Base-by-base conservation (phyloP, 805 yeast genomes). In the Starmerella powellii region DNA sequence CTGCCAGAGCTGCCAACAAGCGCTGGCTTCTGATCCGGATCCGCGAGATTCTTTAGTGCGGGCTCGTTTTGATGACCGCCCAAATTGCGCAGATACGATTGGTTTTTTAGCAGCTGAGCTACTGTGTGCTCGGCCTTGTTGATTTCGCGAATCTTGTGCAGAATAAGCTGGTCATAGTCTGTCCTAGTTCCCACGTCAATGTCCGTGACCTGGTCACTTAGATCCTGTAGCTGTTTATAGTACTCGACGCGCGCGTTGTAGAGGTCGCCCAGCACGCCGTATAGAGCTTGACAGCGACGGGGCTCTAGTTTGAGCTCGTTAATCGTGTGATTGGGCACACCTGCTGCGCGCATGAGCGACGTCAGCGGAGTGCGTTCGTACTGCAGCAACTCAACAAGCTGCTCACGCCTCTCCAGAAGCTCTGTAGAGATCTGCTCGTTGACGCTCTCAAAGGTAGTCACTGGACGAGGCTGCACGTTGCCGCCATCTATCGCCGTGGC, bases 231-330 rank as follows among this genome's bases (percentile, higher is more conserved):
- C 47, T 84, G 87, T 52, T 77, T 76, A 63, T 78, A 91, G 59
- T 87, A 91, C 33, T 72, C 80, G 30, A 88, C 71, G 40, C 88
- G 74, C n/a, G 77, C 64, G 60, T 88, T 91, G 62, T 78, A 88
- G 1, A 82, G 70, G 26, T 71, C 70, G 48, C 84, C 75, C 33
- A 65, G 63, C 17, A 71, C 69, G 31, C 72, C 66, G 12, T 71
- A 53, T 45, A 72, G 80, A 31, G 69, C 67, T 24, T 68, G 69
- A 33, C 74, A 50, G 10, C 59, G 53, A 0, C 56, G 56, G 26
- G 67, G 51, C 16, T 69, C 60, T 24, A 65, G 61, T 45, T 67
- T 66, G 50, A 76, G 24, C 21, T 16, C 20, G 3, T 29, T 34
- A 2, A 38, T 33, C 29, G 30, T 10, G n/a, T 15, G n/a, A 18